Evolutionary conservation across 768 basidiomycete genomes (phyloP).

Genomic region (Mycena indigotica): DNA sequence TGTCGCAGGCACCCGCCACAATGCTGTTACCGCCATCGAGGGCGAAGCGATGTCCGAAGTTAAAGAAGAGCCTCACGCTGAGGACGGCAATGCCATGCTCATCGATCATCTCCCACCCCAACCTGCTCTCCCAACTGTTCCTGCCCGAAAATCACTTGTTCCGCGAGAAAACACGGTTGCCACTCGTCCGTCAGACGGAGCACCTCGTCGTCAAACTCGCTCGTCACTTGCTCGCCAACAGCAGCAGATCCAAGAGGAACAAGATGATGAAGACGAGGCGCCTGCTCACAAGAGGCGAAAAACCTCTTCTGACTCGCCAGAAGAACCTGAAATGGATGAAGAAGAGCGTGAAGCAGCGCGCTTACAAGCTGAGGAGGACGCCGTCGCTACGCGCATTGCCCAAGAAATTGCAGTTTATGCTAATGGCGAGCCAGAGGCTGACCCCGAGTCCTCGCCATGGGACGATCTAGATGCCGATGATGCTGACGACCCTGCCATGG

Average conservation of each 20-base stretch:
- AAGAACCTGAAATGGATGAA: constrained; percentile 41
- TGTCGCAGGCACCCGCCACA: constrained; percentile 49
- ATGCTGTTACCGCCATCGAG: constrained; percentile 26
- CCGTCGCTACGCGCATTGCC: constrained; percentile 42
- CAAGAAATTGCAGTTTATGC: constrained; percentile 55
- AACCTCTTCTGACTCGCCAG: constrained; percentile 65
- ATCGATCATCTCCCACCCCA: constrained; percentile 50
- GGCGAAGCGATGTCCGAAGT: constrained; percentile 27
- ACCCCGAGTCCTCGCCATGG: constrained; percentile 71
- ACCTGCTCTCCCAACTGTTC: constrained; percentile 40
- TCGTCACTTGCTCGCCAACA: constrained; percentile 27
- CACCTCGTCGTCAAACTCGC: constrained; percentile 25
- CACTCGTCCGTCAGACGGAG: constrained; percentile 25
- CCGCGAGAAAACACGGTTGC: constrained; percentile 33
- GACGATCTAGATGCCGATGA: constrained; percentile 94
- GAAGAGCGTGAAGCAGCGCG: constrained; percentile 35
- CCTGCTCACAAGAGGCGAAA: constrained; percentile 75
- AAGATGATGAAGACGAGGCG: constrained; percentile 58
- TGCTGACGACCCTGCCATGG: constrained; percentile 93
- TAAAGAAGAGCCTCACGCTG: constrained; percentile 33
- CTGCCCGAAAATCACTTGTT: constrained; percentile 42
- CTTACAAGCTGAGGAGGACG: constrained; percentile 49
- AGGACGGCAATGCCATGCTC: constrained; percentile 57
- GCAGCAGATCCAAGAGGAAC: constrained; percentile 57
- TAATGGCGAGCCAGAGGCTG: constrained; percentile 58